phyloP scores from a whole-genome alignment of 371 early-diverging fungal genomes.

The Syncephalastrum racemosum region DNA sequence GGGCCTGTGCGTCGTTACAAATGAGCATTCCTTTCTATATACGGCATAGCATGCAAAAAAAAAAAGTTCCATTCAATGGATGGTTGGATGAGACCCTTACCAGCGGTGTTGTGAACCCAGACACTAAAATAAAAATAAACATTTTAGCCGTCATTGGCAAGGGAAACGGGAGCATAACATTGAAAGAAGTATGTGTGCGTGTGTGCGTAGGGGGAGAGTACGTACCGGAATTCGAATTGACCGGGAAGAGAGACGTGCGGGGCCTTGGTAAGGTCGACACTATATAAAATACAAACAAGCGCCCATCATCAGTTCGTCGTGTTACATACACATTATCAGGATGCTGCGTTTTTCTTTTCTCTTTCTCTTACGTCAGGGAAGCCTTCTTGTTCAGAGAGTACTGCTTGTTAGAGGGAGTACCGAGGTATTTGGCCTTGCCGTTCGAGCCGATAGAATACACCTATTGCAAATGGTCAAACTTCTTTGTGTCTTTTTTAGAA shows the following conservation, averaged over 20 bases:
- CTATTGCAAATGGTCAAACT: neutral
- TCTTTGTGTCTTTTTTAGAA: neutral
- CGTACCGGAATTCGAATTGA: conserved; percentile 25
- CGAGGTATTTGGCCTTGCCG: conserved; percentile 20
- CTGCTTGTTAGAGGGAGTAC: conserved; percentile 16
- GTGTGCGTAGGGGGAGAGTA: no score
- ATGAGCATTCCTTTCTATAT: conserved; percentile 2
- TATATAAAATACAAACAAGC: conserved; percentile 7
- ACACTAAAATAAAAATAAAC: conserved; percentile 10
- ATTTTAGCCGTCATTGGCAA: neutral
- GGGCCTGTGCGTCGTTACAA: conserved; percentile 14
- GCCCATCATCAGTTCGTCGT: neutral
- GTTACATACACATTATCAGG: neutral
- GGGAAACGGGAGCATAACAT: neutral
- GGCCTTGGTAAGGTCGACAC: conserved; percentile 21
- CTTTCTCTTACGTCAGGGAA: conserved; percentile 4
- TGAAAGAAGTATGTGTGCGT: no score
- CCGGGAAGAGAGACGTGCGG: conserved; percentile 12
- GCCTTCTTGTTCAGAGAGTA: conserved; percentile 21
- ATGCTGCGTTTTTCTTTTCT: neutral
- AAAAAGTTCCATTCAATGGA: neutral
- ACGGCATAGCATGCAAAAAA: conserved; percentile 2
- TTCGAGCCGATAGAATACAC: conserved; percentile 14
- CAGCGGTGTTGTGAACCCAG: conserved; percentile 24
- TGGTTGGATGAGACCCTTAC: conserved; percentile 7